Evolutionary conservation across 495 filamentous ascomycete species (phyloP).

Genomic region (Filosporella fistucella): DNA sequence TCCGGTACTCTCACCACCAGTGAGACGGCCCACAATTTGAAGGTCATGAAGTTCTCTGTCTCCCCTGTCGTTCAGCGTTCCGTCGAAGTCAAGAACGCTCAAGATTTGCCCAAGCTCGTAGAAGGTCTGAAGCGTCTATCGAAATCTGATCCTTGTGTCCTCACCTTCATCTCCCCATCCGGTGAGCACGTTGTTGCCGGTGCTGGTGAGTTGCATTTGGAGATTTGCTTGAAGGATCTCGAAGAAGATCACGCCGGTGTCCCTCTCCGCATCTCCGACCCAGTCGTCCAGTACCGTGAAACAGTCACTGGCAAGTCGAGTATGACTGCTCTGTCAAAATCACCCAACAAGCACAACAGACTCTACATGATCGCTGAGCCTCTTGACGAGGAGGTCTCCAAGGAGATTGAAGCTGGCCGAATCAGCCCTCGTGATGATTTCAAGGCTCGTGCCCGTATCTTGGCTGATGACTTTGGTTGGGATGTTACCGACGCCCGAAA

Average conservation of each 20-base stretch:
- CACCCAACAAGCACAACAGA: conserved; percentile 99
- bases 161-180: conserved; percentile 80
- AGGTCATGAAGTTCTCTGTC: conserved; percentile 99
- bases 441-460: conserved; percentile 94
- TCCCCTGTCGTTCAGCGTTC: conserved; percentile 98
- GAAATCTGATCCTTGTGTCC: conserved; percentile 98
- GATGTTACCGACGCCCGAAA: conserved; percentile 99
- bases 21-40: conserved; percentile 98
- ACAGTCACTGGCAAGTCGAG: conserved; percentile 75
- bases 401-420: conserved; percentile 87
- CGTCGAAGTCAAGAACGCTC: conserved; percentile 99
- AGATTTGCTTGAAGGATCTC: conserved; percentile 99
- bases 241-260: conserved; percentile 99
- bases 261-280: conserved; percentile 92
- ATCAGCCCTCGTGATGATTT: conserved; percentile 96
- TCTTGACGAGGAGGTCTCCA: conserved; percentile 82
- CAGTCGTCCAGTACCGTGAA: conserved; percentile 97
- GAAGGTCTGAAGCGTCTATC: conserved; percentile 99
- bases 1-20: conserved; percentile 97
- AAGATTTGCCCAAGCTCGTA: conserved; percentile 98
- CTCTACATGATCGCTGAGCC: conserved; percentile 91
- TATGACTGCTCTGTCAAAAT: conserved; percentile 98
- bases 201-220: conserved; percentile 97
- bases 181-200: conserved; percentile 99
- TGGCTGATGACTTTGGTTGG: conserved; percentile 97